Percentiles rank a stretch among this genome's conserved stretches.
phyloP scores from a whole-genome alignment of 2,329 filamentous ascomycete species.

The Colletotrichum tofieldiae region DNA sequence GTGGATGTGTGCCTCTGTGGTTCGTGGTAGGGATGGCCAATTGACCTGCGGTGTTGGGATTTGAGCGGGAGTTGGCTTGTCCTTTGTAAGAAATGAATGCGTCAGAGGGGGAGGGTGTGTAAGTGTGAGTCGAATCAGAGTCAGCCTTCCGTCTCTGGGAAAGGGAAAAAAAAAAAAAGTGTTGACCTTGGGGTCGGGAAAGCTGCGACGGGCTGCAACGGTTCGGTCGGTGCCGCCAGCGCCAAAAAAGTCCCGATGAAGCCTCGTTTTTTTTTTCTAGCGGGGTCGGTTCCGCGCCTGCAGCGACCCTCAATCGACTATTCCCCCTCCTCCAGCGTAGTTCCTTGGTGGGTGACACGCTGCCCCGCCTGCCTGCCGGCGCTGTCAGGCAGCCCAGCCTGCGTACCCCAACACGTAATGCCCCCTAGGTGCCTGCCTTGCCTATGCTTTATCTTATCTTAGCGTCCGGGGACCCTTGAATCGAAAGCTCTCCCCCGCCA shows the following conservation, averaged over 20 bases:
- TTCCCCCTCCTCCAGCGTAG: neutral
- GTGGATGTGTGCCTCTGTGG: neutral
- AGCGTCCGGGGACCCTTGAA: conserved; percentile 34
- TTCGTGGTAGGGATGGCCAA: neutral
- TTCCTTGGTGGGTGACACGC: conserved; percentile 12
- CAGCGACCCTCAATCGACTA: too few relatives aligned
- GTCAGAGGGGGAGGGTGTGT: neutral
- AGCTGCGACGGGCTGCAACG: neutral
- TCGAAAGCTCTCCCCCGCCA: conserved; percentile 22
- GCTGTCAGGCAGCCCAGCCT: conserved; percentile 11
- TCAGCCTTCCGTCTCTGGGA: neutral
- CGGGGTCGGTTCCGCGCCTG: conserved; percentile 29
- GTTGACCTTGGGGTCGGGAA: too few relatives aligned
- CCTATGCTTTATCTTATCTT: conserved; percentile 33
- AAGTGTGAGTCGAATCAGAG: conserved; percentile 1
- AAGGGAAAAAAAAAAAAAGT: neutral
- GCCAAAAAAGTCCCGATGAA: neutral
- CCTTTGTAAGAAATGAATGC: neutral
- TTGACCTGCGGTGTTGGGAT: too few relatives aligned
- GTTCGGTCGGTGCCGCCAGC: neutral
- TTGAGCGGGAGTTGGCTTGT: too few relatives aligned
- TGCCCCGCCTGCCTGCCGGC: conserved; percentile 5
- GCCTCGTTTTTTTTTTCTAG: conserved; percentile 12
- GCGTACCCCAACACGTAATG: conserved; percentile 19
- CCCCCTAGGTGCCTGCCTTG: neutral